Evolutionary conservation across 139 green algal species (phyloP), one percentile per base, ranked within the genome.

Genomic region (Chlorella sp.): DNA sequence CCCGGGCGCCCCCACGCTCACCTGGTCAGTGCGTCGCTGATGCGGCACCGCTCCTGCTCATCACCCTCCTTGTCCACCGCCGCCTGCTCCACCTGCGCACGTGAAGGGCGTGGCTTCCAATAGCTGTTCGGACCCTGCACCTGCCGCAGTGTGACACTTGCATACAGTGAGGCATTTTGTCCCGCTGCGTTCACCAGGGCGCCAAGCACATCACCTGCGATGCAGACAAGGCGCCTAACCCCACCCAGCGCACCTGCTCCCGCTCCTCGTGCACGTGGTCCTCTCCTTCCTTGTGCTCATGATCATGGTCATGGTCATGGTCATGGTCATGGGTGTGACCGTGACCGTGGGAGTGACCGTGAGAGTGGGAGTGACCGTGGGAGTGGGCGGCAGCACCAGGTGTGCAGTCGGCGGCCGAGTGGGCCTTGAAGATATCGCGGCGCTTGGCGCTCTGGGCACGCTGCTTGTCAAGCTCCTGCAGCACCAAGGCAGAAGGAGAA

Each of bases 381-480:
- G 3, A 59, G 3, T 74, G 27, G 2, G 50, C 69, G 22, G 50
- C 50, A 20, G 33, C 10, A 1, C n/a, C n/a, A n/a, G n/a, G n/a
- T n/a, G n/a, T n/a, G n/a, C n/a, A n/a, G n/a, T n/a, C n/a, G n/a
- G n/a, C n/a, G n/a, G n/a, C n/a, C n/a, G n/a, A n/a, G n/a, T n/a
- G n/a, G n/a, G n/a, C n/a, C n/a, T n/a, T 55, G 34, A 35, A 34
- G n/a, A 59, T n/a, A 1, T 33, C 64, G 4, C 42, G 36, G 30
- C 51, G 50, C 30, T 55, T 50, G 3, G n/a, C 31, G 24, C 30
- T 20, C n/a, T 26, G 29, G 23, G 27, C 61, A 0, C 35, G 31
- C 73, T 85, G 80, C 60, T 74, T 35, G 17, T 73, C 65, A 31
- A 82, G 63, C 29, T 83, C 70, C 65, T 79, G 24, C 35, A 30